Percentiles rank a stretch among this genome's conserved stretches.
These are phyloP conservation scores for Kitagawia praeruptora DNA, from an alignment of 129 eudicot species.

Conservation along the genomic window DNA sequence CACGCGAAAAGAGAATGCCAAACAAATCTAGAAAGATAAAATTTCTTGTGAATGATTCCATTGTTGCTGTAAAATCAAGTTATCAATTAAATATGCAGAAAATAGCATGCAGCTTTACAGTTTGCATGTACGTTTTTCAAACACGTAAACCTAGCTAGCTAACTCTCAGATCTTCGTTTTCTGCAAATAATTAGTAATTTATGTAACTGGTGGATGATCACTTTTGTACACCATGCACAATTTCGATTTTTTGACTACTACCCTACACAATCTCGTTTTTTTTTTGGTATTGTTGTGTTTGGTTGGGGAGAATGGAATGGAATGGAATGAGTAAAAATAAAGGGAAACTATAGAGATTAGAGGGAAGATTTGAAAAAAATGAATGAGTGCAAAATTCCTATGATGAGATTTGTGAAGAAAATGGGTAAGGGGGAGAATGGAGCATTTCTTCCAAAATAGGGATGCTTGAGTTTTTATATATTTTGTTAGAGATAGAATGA, in stretches of 20 bases:
- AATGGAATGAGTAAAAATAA: no score
- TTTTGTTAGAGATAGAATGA: no score
- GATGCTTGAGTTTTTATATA: no score
- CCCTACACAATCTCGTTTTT: background rate
- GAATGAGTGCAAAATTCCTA: no score
- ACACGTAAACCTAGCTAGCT: background rate
- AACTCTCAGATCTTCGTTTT: background rate
- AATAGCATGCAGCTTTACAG: background rate
- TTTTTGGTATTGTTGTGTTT: no score
- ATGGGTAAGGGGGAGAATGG: no score
- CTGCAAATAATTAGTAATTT: background rate
- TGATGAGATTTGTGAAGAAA: no score
- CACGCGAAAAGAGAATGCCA: background rate
- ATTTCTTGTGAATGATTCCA: background rate
- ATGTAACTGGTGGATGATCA: background rate
- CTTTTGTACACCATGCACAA: background rate
- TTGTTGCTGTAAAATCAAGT: slow-evolving; percentile 1
- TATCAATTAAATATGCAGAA: background rate
- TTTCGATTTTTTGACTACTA: background rate
- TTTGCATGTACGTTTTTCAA: background rate
- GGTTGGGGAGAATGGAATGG: no score
- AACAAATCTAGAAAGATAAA: background rate
- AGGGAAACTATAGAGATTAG: no score
- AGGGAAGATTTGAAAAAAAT: no score
- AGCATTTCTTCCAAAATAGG: no score